Evolutionary conservation across 2,329 filamentous ascomycete species (phyloP).

Genomic region (Ascochyta rabiei): DNA sequence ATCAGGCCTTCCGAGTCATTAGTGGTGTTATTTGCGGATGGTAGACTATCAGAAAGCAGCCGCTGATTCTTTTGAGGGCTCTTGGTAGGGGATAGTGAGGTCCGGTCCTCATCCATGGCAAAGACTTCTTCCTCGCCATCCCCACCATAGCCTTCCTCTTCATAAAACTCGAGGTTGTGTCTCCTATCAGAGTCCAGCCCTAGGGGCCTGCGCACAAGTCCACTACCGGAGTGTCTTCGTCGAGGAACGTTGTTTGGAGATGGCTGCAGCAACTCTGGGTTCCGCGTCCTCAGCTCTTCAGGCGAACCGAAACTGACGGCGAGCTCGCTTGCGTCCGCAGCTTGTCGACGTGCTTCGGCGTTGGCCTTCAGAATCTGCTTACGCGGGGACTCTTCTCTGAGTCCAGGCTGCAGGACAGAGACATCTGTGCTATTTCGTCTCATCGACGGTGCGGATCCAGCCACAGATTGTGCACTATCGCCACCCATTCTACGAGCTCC

Average conservation of each 20-base stretch:
- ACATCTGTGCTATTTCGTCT: slow-evolving; percentile 50
- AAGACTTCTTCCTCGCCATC: slow-evolving; percentile 77
- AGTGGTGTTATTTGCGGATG: not conserved
- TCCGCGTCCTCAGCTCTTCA: slow-evolving; percentile 12
- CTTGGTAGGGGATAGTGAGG: slow-evolving; percentile 16
- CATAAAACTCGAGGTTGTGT: slow-evolving; percentile 87
- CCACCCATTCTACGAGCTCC: slow-evolving; percentile 52
- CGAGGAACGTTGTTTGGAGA: slow-evolving; percentile 43
- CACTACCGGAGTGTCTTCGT: slow-evolving; percentile 86
- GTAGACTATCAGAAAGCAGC: not conserved
- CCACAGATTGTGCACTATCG: slow-evolving; percentile 34
- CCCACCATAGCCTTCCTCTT: slow-evolving; percentile 84
- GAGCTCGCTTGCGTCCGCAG: slow-evolving; percentile 25
- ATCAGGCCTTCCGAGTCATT: slow-evolving; percentile 32
- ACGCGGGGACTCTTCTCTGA: slow-evolving; percentile 47
- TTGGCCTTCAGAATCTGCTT: slow-evolving; percentile 52
- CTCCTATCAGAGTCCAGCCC: slow-evolving; percentile 69
- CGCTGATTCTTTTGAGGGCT: slow-evolving; percentile 6
- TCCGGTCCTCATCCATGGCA: slow-evolving; percentile 64
- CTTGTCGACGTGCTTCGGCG: slow-evolving; percentile 48
- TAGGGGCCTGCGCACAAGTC: slow-evolving; percentile 72
- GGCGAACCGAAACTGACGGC: slow-evolving; percentile 17
- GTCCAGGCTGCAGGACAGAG: slow-evolving; percentile 31
- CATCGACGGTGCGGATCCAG: slow-evolving; percentile 41
- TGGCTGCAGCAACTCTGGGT: slow-evolving; percentile 37